A percentile compares a stretch with the other conserved stretches of the same genome.
phyloP scores from a whole-genome alignment of 2,329 filamentous ascomycete species.

The Lachnellula arida region DNA sequence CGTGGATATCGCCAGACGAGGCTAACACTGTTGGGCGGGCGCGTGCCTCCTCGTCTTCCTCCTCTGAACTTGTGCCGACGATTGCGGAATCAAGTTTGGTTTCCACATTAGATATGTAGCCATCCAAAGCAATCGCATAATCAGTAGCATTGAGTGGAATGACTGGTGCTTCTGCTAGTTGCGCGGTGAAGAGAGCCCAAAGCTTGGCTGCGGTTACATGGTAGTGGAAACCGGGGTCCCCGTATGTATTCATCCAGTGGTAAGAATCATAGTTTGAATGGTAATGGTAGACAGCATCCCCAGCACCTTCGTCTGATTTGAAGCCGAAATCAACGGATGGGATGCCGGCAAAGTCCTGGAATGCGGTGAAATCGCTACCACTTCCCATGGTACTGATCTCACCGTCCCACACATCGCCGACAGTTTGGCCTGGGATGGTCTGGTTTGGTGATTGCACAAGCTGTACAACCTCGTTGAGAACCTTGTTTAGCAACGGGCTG shows the following conservation, averaged over 20 bases:
- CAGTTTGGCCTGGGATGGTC: conserved; percentile 34
- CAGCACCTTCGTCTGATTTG: conserved; percentile 28
- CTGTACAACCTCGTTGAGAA: conserved; percentile 51
- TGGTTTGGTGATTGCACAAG: conserved; percentile 41
- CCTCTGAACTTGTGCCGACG: conserved; percentile 17
- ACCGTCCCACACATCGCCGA: conserved; percentile 46
- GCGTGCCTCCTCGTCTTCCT: conserved; percentile 28
- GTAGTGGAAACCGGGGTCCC: conserved; percentile 61
- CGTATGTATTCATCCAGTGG: conserved; percentile 76
- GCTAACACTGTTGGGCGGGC: conserved; percentile 18
- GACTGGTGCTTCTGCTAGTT: conserved; percentile 46
- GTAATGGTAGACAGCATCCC: conserved; percentile 62
- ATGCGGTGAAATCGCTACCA: conserved; percentile 64
- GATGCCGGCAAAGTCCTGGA: conserved; percentile 52
- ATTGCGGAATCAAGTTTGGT: conserved; percentile 25
- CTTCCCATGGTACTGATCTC: conserved; percentile 54
- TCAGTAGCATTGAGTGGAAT: conserved; percentile 48
- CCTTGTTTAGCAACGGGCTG: conserved; percentile 59
- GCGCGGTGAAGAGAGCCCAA: conserved; percentile 45
- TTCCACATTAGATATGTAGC: conserved; percentile 29
- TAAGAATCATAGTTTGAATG: conserved; percentile 83
- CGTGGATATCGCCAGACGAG: conserved; percentile 18
- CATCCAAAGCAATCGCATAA: conserved; percentile 31
- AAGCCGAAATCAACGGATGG: conserved; percentile 55
- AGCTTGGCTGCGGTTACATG: conserved; percentile 55